A percentile compares a stretch with the other conserved stretches of the same genome.
Conservation (phyloP, 225 moss, liverwort and hornwort species). For the Polytrichum formosum region DNA sequence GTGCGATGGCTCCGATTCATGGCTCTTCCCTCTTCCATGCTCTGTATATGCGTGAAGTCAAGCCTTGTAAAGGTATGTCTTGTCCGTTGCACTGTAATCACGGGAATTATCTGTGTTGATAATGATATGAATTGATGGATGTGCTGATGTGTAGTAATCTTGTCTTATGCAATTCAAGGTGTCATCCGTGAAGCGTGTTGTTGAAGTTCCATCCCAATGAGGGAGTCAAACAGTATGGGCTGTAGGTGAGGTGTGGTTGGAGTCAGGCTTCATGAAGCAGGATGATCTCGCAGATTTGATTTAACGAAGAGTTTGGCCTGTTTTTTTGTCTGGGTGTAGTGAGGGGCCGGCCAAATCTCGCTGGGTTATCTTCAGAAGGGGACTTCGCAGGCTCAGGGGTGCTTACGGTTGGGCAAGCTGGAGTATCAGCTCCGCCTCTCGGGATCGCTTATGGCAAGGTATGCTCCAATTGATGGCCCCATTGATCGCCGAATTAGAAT, state of each 20-base stretch:
- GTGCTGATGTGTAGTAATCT: not conserved
- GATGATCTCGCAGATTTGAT: not conserved
- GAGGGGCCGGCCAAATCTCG: slow-evolving; percentile 42
- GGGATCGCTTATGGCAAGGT: slow-evolving; percentile 49
- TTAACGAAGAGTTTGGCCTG: not conserved
- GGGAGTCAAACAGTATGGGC: no score
- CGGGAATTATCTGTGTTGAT: not conserved
- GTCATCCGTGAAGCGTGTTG: no score
- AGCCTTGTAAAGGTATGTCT: slow-evolving; percentile 46
- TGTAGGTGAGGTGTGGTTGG: no score
- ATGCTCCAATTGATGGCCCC: not conserved
- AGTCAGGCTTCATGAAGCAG: not conserved
- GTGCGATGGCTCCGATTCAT: slow-evolving; percentile 29
- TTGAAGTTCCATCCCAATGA: no score
- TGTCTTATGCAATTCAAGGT: no score
- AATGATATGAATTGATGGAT: not conserved
- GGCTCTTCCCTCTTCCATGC: slow-evolving; percentile 46
- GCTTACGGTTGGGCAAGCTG: slow-evolving; percentile 44
- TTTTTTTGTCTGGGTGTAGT: slow-evolving; percentile 20
- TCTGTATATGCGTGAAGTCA: slow-evolving; percentile 46
- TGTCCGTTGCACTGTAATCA: not conserved
- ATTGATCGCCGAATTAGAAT: no score
- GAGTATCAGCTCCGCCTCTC: slow-evolving; percentile 50
- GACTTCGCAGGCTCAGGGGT: slow-evolving; percentile 48
- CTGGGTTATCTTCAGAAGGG: slow-evolving; percentile 46